Evolutionary conservation across 352 stramenopile species (phyloP).

Genomic region (Pythium oligandrum): DNA sequence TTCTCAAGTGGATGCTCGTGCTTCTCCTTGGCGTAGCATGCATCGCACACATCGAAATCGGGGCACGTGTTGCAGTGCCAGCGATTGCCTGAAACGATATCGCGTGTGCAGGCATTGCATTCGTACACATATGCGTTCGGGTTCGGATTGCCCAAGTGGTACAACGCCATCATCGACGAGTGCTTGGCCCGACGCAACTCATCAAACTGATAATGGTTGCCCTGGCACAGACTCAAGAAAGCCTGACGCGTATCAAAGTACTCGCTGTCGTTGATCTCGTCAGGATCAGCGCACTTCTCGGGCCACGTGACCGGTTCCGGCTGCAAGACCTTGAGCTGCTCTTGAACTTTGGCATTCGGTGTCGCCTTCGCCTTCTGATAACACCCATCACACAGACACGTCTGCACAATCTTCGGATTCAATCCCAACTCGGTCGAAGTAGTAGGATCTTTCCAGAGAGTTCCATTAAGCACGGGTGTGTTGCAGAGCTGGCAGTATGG

Average conservation of each 20-base stretch:
- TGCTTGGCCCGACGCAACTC: constrained; percentile 97
- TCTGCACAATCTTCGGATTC: constrained; percentile 65
- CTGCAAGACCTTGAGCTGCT: constrained; percentile 41
- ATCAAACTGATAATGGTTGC: constrained; percentile 99
- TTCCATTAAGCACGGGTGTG: constrained; percentile 61
- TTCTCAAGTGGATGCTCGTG: constrained; percentile 78
- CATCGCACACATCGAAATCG: constrained; percentile 89
- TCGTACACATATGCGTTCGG: constrained; percentile 85
- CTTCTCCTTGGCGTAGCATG: constrained; percentile 82
- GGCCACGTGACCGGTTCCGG: constrained; percentile 55
- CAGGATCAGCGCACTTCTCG: constrained; percentile 70
- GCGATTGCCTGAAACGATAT: constrained; percentile 80
- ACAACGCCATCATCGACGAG: constrained; percentile 99
- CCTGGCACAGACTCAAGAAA: constrained; percentile 96
- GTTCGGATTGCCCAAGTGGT: constrained; percentile 96
- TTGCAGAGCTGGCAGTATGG: constrained; percentile 82
- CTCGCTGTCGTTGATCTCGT: constrained; percentile 86
- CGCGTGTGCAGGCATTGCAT: constrained; percentile 79
- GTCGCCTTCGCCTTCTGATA: constrained; percentile 68
- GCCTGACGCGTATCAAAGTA: constrained; percentile 96
- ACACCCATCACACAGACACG: constrained; percentile 69
- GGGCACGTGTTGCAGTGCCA: constrained; percentile 88
- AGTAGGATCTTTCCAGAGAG: constrained; percentile 50
- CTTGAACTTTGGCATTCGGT: constrained; percentile 33
- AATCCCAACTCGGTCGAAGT: constrained; percentile 24